Evolutionary conservation across 371 early-diverging fungal species (phyloP).

Genomic region (Mortierella sp.): DNA sequence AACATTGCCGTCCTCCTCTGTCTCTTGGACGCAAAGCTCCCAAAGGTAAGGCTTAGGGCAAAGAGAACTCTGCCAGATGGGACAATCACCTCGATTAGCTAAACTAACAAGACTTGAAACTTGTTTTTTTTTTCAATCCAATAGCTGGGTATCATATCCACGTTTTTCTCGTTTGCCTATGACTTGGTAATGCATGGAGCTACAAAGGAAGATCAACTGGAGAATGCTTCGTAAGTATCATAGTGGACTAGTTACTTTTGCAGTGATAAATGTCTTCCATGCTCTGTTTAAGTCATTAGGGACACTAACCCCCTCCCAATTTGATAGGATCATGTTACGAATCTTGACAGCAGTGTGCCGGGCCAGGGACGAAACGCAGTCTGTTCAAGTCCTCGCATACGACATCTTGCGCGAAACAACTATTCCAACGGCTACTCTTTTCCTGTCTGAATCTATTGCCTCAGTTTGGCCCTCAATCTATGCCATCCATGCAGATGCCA

Average conservation of each 20-base stretch:
- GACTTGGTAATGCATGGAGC: conserved; percentile 9
- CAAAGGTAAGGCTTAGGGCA: conserved; percentile 24
- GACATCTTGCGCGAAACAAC: conserved; percentile 36
- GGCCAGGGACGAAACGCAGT: conserved; percentile 1
- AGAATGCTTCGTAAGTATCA: not conserved
- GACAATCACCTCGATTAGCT: not conserved
- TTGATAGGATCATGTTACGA: conserved; percentile 31
- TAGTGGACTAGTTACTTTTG: not conserved
- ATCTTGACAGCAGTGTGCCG: conserved; percentile 29
- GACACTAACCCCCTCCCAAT: not conserved
- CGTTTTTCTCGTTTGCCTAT: not conserved
- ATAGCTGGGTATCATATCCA: conserved; percentile 15
- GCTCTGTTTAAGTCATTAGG: not conserved
- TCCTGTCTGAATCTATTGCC: conserved; percentile 39
- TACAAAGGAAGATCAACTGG: not conserved
- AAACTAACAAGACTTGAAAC: not conserved
- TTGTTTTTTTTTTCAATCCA: not conserved
- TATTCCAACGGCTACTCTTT: conserved; percentile 21
- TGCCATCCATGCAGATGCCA: not conserved
- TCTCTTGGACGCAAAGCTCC: conserved; percentile 25
- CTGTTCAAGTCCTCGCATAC: conserved; percentile 30
- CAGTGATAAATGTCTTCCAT: not conserved
- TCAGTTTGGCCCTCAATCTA: conserved; percentile 45
- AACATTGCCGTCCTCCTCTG: conserved; percentile 34
- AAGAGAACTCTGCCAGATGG: not conserved